phyloP scores from a whole-genome alignment of 2,329 filamentous ascomycete species.

The Fusarium sp. region DNA sequence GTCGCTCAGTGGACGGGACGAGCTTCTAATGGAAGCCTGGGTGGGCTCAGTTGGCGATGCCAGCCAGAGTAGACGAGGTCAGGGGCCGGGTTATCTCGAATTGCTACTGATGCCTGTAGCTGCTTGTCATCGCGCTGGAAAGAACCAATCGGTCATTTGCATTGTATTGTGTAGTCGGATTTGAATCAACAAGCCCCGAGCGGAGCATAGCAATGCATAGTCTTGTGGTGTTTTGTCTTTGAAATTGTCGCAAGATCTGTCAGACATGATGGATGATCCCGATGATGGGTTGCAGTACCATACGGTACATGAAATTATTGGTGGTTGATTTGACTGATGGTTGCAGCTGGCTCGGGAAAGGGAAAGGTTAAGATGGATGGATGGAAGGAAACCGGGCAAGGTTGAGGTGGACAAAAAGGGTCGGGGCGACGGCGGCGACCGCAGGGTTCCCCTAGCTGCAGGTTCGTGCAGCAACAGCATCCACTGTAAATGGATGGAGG shows the following conservation, averaged over 20 bases:
- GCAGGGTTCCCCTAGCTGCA: conserved; percentile 37
- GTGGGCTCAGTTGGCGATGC: conserved; percentile 32
- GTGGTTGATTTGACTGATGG: conserved; percentile 32
- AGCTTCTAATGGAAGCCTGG: conserved; percentile 38
- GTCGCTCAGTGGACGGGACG: conserved; percentile 29
- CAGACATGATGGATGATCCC: conserved; percentile 23
- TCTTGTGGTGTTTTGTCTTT: background rate
- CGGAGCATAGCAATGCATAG: background rate
- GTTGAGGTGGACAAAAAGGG: conserved; percentile 36
- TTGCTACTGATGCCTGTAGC: conserved; percentile 19
- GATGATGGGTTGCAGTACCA: conserved; percentile 22
- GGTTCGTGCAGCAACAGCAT: conserved; percentile 25
- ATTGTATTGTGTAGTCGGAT: background rate
- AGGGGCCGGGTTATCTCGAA: conserved; percentile 35
- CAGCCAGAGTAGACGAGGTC: conserved; percentile 29
- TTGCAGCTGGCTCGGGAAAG: background rate
- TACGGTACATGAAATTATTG: conserved; percentile 25
- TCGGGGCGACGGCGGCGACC: conserved; percentile 36
- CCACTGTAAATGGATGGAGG: conserved; percentile 38
- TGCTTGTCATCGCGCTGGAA: conserved; percentile 11
- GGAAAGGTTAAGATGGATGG: conserved; percentile 6
- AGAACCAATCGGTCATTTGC: conserved; percentile 2
- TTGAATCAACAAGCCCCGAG: background rate
- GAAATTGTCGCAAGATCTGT: background rate
- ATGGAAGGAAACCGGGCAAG: conserved; percentile 14